Base-by-base conservation (phyloP, 176 grass and related monocot genomes). In the Puya raimondii region DNA sequence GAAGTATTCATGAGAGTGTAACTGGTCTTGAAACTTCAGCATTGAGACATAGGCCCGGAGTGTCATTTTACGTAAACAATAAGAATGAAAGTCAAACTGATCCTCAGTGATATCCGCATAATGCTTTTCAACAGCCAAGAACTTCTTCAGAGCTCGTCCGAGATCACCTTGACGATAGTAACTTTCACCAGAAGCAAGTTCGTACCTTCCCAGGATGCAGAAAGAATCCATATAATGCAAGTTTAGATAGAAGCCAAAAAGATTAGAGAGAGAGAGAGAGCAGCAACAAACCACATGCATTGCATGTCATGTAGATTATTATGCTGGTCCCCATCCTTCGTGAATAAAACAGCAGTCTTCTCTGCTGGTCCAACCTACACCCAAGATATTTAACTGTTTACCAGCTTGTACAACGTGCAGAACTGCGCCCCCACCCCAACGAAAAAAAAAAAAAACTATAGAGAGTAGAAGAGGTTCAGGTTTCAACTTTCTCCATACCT, bases 231-330 rank as follows among this genome's bases (percentile, higher is more conserved):
- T 17, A 57, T 57, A 57, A 57, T n/a, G 5, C 5, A 18, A 20
- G 21, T 70, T 77, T 48, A 52, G 11, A 73, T 6, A 78, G 48
- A 70, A 52, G 20, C 18, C 48, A 18, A 56, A 53, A 50, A 79
- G 70, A 51, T 51, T 17, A 72, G n/a, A 70, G 12, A 12, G 14
- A 47, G 50, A 64, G 63, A 68, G 27, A 65, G 48, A 23, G 49
- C 70, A 12, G 65, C 48, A 49, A 65, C 50, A 17, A 77, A 97
- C 95, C 95, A 99, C 87, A 99, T 99, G 87, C 95, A 94, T 66
- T 99, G 95, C 95, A 99, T 99, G 82, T 99, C 95, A 80, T 94
- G 87, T 74, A 99, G 87, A 84, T 94, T 99, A 79, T 94, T 99
- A 72, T 99, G 95, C 76, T 99, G 95, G 65, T 99, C 95, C 27